Evolutionary conservation across 1,284 basidiomycete species (phyloP), one percentile per base, ranked within the genome.

Genomic region (Mycena sp.): DNA sequence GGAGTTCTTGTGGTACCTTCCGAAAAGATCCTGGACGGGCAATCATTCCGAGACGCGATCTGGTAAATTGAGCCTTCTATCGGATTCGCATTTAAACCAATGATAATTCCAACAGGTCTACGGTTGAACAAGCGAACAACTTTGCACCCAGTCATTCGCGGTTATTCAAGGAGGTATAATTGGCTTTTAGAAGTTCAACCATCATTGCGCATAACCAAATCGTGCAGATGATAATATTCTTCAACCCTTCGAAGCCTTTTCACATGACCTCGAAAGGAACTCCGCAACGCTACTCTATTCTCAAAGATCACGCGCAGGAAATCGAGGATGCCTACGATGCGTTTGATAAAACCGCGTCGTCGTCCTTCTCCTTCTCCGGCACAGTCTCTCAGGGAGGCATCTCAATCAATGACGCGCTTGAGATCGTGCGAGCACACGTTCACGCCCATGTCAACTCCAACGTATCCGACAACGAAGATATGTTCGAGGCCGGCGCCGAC

Each of bases 141-240:
- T 55, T 46, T 19, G 43, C 53, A 11, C 53, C 53, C 3, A 26
- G 21, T 37, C 53, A 55, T 55, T 55, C 53, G 30, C 53, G 53
- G 21, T 12, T 45, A 19, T 55, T 55, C 37, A 52, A 52, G 29
- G 37, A 52, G 11, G 50, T 41, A 3, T 4, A 68, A 12, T 2
- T 30, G 17, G n/a, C 21, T 29, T 10, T 35, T 23, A 44, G 10
- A 9, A 25, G 11, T 17, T 35, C 32, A 9, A 5, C n/a, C 11
- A n/a, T 23, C 26, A 21, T n/a, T 14, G 32, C 16, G 10, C 16
- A 35, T 30, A 58, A 43, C 17, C 53, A 35, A 4, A 11, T 35
- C 25, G 10, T 19, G n/a, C 50, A 59, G 57, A 63, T 63, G 61
- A 63, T 63, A 28, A 41, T 62, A 23, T 10, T 62, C 7, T 40